Evolutionary conservation across 2,329 filamentous ascomycete genomes (phyloP), one percentile per base, ranked within the genome.

Genomic region (Colletotrichum theobromicola): DNA sequence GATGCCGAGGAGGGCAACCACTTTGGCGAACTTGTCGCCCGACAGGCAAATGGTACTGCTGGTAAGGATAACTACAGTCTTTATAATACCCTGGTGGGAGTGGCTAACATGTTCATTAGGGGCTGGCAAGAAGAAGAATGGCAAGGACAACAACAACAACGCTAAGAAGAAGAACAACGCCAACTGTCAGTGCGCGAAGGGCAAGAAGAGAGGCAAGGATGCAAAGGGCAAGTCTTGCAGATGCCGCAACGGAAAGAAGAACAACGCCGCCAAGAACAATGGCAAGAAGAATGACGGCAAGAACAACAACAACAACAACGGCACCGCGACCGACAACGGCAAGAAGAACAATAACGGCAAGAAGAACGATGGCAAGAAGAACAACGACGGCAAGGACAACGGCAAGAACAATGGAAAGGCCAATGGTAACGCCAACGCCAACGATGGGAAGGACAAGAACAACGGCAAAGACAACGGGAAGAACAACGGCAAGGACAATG

Each of bases 191-290:
- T 73, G 66, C 66, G 58, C 7, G 4, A 63, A 64, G 18, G 70
- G 65, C 2, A 70, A 69, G 32, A 73, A 70, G 28, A 60, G 53
- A 28, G 69, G 69, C 28, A 73, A 73, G 35, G 65, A 73, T 4
- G 66, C 32, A 2, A 65, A 73, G 26, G 70, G 70, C 2, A 72
- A 72, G 42, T 58, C 35, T 28, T 72, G 69, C 55, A 58, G 55
- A 37, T 72, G 69, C 63, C 63, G 55, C 30, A 68, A 53, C 12
- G 55, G 42, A 28, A 55, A 66, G 18, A 57, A 62, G 9, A 72
- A 74, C 15, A 70, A 67, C 4, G 42, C 26, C 3, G 67, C 12
- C n/a, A 74, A 74, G 13, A 53, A 70, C 9, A 50, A 72, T 26
- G 55, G 61, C n/a, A 46, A 55, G 5, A 74, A 70, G 12, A 55